Conservation (phyloP, 768 basidiomycete genomes). For the Mycena pura region DNA sequence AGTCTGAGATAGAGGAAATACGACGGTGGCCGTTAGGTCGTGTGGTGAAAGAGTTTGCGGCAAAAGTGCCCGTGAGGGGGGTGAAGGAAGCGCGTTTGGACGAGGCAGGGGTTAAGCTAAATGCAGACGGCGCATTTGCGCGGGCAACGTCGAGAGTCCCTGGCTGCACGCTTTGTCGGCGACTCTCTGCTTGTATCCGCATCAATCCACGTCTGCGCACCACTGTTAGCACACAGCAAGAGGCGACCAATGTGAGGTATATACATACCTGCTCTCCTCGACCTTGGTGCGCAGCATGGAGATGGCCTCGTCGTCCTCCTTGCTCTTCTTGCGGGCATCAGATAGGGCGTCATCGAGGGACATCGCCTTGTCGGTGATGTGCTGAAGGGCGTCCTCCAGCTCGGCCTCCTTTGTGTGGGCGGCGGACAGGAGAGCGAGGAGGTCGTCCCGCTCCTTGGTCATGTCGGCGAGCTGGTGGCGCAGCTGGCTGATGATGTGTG, state of each 20-base stretch:
- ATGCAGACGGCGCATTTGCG: slow-evolving; percentile 44
- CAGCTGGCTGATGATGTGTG: slow-evolving; percentile 77
- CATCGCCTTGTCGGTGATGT: slow-evolving; percentile 71
- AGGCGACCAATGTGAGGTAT: slow-evolving; percentile 1
- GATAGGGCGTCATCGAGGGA: slow-evolving; percentile 62
- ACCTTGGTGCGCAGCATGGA: slow-evolving; percentile 79
- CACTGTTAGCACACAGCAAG: slow-evolving; percentile 12
- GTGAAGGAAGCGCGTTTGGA: slow-evolving; percentile 79
- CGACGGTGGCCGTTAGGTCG: slow-evolving; percentile 66
- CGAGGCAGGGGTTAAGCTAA: slow-evolving; percentile 52
- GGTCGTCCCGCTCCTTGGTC: slow-evolving; percentile 75
- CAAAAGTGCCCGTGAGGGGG: slow-evolving; percentile 65
- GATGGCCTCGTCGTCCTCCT: slow-evolving; percentile 82
- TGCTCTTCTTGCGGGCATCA: slow-evolving; percentile 54
- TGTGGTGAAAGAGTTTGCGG: slow-evolving; percentile 38
- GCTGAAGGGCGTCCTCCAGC: slow-evolving; percentile 65
- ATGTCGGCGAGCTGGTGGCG: slow-evolving; percentile 67
- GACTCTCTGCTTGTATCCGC: slow-evolving; percentile 82
- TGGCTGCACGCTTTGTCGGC: slow-evolving; percentile 57
- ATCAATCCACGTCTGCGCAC: slow-evolving; percentile 76
- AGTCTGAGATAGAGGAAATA: slow-evolving; percentile 76
- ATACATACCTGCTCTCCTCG: slow-evolving; percentile 80
- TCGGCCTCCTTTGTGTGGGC: slow-evolving; percentile 62
- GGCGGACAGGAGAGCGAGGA: slow-evolving; percentile 57
- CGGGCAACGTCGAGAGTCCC: slow-evolving; percentile 63